phyloP scores from a whole-genome alignment of 2,329 filamentous ascomycete species.

The Colletotrichum siamense region DNA sequence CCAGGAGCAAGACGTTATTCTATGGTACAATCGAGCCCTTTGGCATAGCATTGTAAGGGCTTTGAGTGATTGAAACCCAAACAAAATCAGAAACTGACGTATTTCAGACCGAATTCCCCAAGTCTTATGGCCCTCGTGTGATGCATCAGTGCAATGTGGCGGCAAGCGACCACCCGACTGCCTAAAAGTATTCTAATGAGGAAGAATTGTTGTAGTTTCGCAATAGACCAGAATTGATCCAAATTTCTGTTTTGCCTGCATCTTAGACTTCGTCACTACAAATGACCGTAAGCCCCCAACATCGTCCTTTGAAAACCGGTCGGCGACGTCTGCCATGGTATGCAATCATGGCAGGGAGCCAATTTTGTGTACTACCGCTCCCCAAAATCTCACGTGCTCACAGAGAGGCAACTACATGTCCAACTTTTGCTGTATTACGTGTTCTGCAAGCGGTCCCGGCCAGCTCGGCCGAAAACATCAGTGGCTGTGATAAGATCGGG shows the following conservation, averaged over 20 bases:
- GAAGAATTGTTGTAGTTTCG: neutral
- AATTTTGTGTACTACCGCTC: neutral
- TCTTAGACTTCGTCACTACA: neutral
- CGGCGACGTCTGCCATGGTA: no score
- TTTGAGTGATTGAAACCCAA: no score
- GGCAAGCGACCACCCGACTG: neutral
- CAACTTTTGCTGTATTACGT: rapidly evolving
- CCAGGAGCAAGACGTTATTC: neutral
- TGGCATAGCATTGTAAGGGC: neutral
- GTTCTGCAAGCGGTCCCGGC: neutral
- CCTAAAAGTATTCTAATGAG: neutral
- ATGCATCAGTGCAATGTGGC: neutral
- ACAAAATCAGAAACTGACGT: neutral
- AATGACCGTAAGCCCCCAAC: neutral
- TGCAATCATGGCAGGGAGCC: neutral
- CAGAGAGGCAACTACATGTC: no score
- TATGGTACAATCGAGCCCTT: neutral
- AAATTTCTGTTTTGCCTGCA: neutral
- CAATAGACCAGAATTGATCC: neutral
- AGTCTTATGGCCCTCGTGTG: neutral
- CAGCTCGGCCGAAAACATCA: neutral
- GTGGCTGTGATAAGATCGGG: neutral
- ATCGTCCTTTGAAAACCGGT: no score
- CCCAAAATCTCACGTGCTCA: neutral
- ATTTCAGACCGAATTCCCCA: neutral